phyloP scores from a whole-genome alignment of 2,329 filamentous ascomycete genomes.

The Verticillium alfalfae region DNA sequence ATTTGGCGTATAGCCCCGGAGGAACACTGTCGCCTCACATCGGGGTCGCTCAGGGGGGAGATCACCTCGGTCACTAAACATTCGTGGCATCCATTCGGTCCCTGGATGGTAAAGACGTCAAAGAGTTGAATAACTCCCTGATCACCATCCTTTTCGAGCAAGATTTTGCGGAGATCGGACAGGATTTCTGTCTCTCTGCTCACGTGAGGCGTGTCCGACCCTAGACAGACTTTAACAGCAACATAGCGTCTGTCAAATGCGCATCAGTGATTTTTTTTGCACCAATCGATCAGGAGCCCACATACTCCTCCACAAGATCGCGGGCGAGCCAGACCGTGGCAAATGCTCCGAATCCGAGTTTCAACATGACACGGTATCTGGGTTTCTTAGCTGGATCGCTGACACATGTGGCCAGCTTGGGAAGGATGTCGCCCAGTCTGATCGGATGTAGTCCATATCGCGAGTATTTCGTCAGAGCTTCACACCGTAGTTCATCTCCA shows the following conservation, averaged over 20 bases:
- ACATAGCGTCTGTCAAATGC: slow-evolving; percentile 1
- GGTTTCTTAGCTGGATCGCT: not conserved
- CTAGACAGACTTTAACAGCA: slow-evolving; percentile 2
- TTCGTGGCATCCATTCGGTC: slow-evolving; percentile 7
- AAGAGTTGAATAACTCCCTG: slow-evolving; percentile 1
- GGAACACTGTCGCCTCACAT: not conserved
- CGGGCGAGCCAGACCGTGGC: slow-evolving; percentile 6
- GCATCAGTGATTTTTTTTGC: not conserved
- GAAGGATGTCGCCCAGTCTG: slow-evolving; percentile 6
- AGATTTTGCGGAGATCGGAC: not conserved
- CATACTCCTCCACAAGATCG: slow-evolving; percentile 3
- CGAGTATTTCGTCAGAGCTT: slow-evolving; percentile 1
- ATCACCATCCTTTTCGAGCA: not conserved
- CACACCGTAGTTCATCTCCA: not conserved
- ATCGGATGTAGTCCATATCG: slow-evolving; percentile 3
- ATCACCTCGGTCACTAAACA: slow-evolving; percentile 6
- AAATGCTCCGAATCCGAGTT: slow-evolving; percentile 6
- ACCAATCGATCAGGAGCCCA: not conserved
- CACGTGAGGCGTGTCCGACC: not conserved
- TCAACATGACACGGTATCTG: slow-evolving; percentile 4
- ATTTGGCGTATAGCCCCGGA: not conserved
- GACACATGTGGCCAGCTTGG: slow-evolving; percentile 1
- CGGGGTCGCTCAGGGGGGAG: slow-evolving; percentile 1
- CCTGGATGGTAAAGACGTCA: slow-evolving; percentile 4
- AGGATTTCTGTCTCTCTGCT: not conserved